These are phyloP conservation scores for Meira miltonrushii DNA, from an alignment of 1,284 basidiomycete species.

Conservation along the genomic window DNA sequence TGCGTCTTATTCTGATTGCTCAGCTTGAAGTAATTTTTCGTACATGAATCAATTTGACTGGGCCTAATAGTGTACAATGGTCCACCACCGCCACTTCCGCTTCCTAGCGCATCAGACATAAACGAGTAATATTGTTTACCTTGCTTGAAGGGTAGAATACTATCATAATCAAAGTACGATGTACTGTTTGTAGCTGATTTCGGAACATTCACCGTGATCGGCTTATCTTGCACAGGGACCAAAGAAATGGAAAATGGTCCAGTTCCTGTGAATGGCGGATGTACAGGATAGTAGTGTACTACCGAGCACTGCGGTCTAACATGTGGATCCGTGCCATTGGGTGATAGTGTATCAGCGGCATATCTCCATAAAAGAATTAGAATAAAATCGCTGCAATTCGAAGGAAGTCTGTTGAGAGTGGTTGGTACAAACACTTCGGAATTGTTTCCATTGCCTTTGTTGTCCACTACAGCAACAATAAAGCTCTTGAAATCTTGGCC, in stretches of 20 bases:
- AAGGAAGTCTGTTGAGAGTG: conserved; percentile 13
- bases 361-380: conserved; percentile 22
- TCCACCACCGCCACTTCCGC: conserved; percentile 28
- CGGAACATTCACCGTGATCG: conserved; percentile 26
- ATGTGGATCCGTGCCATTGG: neutral
- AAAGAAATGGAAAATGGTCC: conserved; percentile 34
- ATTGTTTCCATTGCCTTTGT: conserved; percentile 30
- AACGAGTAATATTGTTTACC: conserved; percentile 33
- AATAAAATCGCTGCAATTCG: conserved; percentile 22
- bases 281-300: conserved; percentile 33
- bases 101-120: conserved; percentile 26
- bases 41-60: conserved; percentile 16
- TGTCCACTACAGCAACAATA: conserved; percentile 25
- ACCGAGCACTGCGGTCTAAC: conserved; percentile 27
- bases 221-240: conserved; percentile 22
- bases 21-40: conserved; percentile 12
- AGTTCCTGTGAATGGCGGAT: conserved; percentile 22
- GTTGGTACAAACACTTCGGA: conserved; percentile 18
- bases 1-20: neutral
- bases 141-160: conserved; percentile 22
- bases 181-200: conserved; percentile 20
- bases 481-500: conserved; percentile 22
- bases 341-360: conserved; percentile 25
- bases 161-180: conserved; percentile 23
- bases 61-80: conserved; percentile 25